phyloP scores from a whole-genome alignment of 2,329 filamentous ascomycete species.

The Epichloe scottii region DNA sequence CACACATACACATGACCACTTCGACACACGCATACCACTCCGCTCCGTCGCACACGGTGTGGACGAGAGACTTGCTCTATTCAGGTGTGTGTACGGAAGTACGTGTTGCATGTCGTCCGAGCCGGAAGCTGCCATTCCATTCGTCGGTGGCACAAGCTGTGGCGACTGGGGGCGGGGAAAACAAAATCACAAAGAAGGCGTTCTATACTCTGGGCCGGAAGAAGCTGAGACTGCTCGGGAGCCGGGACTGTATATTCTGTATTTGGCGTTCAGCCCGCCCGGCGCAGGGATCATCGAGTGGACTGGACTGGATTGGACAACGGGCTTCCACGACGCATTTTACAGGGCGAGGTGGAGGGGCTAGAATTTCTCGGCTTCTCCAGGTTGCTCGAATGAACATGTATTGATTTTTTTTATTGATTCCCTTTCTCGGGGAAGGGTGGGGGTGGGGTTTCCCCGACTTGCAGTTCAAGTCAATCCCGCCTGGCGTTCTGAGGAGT shows the following conservation, averaged over 20 bases:
- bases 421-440: too few relatives aligned
- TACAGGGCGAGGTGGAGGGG: too few relatives aligned
- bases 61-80: not conserved
- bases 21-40: too few relatives aligned
- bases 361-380: too few relatives aligned
- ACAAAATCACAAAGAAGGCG: not conserved
- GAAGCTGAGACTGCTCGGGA: not conserved
- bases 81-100: too few relatives aligned
- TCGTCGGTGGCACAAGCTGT: not conserved
- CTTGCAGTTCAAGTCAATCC: too few relatives aligned
- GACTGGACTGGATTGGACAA: too few relatives aligned
- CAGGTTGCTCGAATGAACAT: too few relatives aligned
- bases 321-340: too few relatives aligned
- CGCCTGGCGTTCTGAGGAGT: not conserved
- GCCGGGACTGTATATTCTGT: not conserved
- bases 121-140: not conserved
- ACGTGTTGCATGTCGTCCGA: not conserved
- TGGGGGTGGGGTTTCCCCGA: too few relatives aligned
- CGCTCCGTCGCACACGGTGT: not conserved
- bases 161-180: not conserved
- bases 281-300: not conserved
- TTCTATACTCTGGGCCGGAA: not conserved
- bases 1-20: too few relatives aligned
- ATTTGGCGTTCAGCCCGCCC: constrained; percentile 5
- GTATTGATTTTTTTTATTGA: too few relatives aligned